These are phyloP conservation scores for Chrysochromulina tobinii DNA, from an alignment of 78 protist species.

Conservation along the genomic window DNA sequence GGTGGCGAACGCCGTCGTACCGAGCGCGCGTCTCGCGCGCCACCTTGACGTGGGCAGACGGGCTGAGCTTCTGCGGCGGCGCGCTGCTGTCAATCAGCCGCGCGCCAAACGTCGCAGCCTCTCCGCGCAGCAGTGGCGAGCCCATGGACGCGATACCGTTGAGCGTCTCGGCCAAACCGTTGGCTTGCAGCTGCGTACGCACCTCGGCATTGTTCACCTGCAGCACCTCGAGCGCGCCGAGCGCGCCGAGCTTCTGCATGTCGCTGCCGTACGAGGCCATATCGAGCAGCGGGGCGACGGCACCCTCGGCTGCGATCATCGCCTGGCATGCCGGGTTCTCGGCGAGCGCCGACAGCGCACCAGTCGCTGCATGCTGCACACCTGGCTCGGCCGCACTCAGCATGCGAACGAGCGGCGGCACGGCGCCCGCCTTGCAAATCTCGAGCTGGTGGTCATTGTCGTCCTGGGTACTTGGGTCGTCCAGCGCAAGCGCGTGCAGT, in stretches of 20 bases:
- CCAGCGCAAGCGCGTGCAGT: conserved; percentile 1
- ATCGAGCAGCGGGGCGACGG: neutral
- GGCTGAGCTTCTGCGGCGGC: neutral
- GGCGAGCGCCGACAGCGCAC: neutral
- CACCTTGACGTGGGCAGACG: neutral
- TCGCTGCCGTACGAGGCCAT: neutral
- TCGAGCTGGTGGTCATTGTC: conserved; percentile 4
- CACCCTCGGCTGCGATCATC: neutral
- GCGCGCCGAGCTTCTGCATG: neutral
- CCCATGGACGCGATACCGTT: neutral
- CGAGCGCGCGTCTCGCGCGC: neutral
- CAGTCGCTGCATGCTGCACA: neutral
- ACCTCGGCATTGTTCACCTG: neutral
- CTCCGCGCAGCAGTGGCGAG: neutral
- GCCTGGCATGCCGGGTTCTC: conserved; percentile 3
- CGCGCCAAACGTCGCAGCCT: neutral
- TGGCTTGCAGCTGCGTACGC: neutral
- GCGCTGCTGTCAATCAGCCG: neutral
- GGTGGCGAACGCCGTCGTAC: neutral
- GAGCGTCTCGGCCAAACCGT: neutral
- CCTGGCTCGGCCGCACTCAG: neutral
- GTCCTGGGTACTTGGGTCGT: neutral
- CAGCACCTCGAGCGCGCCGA: conserved; percentile 13
- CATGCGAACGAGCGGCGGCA: neutral
- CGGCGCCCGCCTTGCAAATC: conserved; percentile 10